Conservation (phyloP, 768 basidiomycete species). For the Kwoniella sp. region DNA sequence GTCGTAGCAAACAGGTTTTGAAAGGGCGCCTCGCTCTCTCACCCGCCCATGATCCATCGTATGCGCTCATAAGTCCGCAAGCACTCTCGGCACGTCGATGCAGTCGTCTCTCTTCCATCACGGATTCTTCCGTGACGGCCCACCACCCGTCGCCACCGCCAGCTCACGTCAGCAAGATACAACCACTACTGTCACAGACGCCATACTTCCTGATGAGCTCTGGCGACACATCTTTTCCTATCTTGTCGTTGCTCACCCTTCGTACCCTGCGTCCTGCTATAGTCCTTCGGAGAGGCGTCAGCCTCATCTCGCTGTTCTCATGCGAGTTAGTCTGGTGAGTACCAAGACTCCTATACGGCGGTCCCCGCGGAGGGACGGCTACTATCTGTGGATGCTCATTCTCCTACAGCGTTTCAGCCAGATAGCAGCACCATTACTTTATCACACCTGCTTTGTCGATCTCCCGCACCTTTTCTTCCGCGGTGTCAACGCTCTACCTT, state of each 20-base stretch:
- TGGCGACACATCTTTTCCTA: neutral
- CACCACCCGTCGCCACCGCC: no score
- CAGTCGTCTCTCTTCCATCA: neutral
- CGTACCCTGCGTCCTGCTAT: no score
- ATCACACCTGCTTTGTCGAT: neutral
- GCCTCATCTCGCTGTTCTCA: neutral
- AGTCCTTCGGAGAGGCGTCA: no score
- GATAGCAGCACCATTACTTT: neutral
- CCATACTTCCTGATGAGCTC: neutral
- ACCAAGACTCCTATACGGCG: no score
- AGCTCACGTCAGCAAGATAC: neutral
- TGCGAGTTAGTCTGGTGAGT: neutral
- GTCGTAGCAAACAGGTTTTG: no score
- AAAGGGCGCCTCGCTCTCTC: no score
- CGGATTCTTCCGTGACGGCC: neutral
- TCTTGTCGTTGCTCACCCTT: neutral
- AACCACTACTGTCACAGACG: neutral
- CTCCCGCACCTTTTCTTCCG: neutral
- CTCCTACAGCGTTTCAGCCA: neutral
- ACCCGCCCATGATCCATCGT: no score
- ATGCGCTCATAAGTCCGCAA: no score
- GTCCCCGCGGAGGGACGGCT: no score
- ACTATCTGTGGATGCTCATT: no score
- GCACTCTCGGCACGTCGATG: neutral
- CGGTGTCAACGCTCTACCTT: neutral